Percentiles rank a stretch among this genome's conserved stretches.
phyloP scores from a whole-genome alignment of 352 stramenopile genomes.

The Pythium pyrilobum region DNA sequence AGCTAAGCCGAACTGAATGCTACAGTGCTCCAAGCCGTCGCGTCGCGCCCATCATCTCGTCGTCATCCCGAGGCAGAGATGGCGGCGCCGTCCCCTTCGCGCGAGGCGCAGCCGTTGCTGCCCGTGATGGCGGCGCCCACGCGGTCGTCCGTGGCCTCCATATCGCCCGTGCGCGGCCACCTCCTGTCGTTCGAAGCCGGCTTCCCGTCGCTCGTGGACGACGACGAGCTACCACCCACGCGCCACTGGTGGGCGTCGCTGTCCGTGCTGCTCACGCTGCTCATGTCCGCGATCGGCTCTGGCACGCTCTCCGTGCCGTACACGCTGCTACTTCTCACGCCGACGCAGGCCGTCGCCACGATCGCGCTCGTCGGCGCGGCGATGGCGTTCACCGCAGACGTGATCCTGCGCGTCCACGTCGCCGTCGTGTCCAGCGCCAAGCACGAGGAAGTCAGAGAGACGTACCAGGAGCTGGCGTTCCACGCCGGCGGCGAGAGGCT shows the following conservation, averaged over 20 bases:
- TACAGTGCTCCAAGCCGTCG: not conserved
- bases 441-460: constrained; percentile 38
- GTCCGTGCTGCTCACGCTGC: constrained; percentile 20
- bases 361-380: constrained; percentile 44
- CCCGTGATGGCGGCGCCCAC: not conserved
- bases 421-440: constrained; percentile 28
- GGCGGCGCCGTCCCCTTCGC: not conserved
- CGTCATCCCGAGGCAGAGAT: not conserved
- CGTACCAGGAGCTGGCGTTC: constrained; percentile 61
- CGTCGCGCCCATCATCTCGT: not conserved
- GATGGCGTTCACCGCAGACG: constrained; percentile 73
- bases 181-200: constrained; percentile 17
- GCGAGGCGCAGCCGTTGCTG: constrained; percentile 15
- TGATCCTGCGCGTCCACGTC: constrained; percentile 57
- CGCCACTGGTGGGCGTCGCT: constrained; percentile 10
- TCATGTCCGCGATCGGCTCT: constrained; percentile 21
- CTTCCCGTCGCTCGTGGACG: constrained; percentile 22
- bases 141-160: not conserved
- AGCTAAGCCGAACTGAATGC: constrained; percentile 3
- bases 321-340: constrained; percentile 60
- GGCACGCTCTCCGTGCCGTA: constrained; percentile 38
- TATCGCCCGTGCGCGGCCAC: constrained; percentile 6
- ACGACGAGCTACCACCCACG: constrained; percentile 6
- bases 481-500: constrained; percentile 46
- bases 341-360: constrained; percentile 33